Percentiles rank a stretch among this genome's conserved stretches.
These are phyloP conservation scores for Ceriops decandra DNA, from an alignment of 345 rosid species.

Conservation along the genomic window DNA sequence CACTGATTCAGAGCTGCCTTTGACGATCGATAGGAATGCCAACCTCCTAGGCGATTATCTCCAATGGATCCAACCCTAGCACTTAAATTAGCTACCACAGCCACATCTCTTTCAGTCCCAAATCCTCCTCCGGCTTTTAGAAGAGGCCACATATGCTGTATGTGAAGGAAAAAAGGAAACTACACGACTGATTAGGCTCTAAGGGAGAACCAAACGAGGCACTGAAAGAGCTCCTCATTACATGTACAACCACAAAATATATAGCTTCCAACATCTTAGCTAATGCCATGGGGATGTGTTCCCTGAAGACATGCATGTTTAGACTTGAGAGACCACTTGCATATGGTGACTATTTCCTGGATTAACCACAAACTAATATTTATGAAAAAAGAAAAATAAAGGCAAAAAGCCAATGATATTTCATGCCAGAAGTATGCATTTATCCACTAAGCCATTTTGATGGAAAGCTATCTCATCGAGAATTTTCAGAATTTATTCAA, in stretches of 20 bases:
- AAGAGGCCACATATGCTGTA: slow-evolving; percentile 96
- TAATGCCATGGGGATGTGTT: not conserved
- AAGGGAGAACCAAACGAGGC: not conserved
- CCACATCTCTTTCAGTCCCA: slow-evolving; percentile 64
- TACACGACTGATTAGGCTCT: not conserved
- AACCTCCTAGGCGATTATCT: slow-evolving; percentile 80
- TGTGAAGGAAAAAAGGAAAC: not conserved
- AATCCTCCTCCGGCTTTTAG: slow-evolving; percentile 74
- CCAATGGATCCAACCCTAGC: slow-evolving; percentile 88
- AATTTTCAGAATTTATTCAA: not conserved
- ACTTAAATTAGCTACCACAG: slow-evolving; percentile 87
- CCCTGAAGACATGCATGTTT: not conserved
- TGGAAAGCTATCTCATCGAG: not conserved
- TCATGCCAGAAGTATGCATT: not conserved
- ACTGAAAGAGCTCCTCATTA: not conserved
- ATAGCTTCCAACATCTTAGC: not conserved
- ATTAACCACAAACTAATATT: too few relatives aligned
- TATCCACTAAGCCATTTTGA: not conserved
- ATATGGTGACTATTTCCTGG: too few relatives aligned
- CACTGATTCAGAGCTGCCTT: slow-evolving; percentile 85
- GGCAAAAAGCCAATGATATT: not conserved
- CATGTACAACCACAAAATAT: not conserved
- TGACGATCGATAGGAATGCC: slow-evolving; percentile 91
- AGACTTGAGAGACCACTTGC: not conserved
- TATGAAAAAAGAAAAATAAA: not conserved